phyloP scores from a whole-genome alignment of 2,329 filamentous ascomycete genomes.

The Exophiala mesophila region DNA sequence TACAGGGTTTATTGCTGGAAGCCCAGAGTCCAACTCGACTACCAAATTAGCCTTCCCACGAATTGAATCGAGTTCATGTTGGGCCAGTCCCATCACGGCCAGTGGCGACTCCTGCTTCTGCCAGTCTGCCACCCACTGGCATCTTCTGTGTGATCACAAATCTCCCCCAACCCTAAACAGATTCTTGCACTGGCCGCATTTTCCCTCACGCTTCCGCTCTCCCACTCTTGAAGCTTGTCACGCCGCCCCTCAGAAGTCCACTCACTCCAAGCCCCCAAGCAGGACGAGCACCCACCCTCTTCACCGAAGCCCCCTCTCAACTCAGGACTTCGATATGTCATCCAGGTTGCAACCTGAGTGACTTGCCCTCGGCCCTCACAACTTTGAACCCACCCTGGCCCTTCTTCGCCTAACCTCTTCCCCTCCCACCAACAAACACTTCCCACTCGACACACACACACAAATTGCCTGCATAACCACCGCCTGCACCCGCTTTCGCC shows the following conservation, averaged over 20 bases:
- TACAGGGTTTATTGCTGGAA: too few species aligned
- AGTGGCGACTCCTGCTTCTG: too few species aligned
- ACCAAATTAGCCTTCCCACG: too few species aligned
- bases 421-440: background rate
- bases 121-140: too few species aligned
- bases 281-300: too few species aligned
- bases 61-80: too few species aligned
- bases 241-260: conserved; percentile 2
- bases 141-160: too few species aligned
- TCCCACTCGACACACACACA: background rate
- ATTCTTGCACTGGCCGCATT: conserved; percentile 5
- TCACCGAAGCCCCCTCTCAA: too few species aligned
- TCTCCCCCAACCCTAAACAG: background rate
- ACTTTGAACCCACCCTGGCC: background rate
- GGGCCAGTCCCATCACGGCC: too few species aligned
- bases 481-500: conserved; percentile 1
- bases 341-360: too few species aligned
- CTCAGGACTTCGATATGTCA: too few species aligned
- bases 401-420: background rate
- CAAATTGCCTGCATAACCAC: background rate
- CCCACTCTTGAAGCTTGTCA: background rate
- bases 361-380: background rate
- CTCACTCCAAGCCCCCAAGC: background rate
- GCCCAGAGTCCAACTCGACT: too few species aligned
- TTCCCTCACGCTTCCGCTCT: conserved; percentile 3